phyloP scores from a whole-genome alignment of 169 alveolate genomes.

The Cryptosporidium tyzzeri region DNA sequence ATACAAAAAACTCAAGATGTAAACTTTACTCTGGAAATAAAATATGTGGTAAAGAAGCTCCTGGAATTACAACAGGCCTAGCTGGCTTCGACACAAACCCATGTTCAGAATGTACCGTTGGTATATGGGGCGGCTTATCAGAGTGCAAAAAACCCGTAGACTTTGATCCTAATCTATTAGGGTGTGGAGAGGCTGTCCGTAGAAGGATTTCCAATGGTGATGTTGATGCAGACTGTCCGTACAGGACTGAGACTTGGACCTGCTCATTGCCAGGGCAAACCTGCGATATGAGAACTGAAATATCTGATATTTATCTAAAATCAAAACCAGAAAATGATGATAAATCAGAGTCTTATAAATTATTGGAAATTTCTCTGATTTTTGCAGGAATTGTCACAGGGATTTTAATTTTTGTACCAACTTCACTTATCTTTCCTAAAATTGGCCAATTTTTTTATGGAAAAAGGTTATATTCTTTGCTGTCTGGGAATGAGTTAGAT shows the following conservation, averaged over 20 bases:
- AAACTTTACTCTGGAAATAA: slow-evolving; percentile 52
- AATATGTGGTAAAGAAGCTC: slow-evolving; percentile 44
- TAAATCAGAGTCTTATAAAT: slow-evolving; percentile 20
- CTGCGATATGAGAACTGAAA: slow-evolving; percentile 56
- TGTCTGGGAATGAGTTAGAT: slow-evolving; percentile 51
- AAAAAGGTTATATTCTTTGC: slow-evolving; percentile 14
- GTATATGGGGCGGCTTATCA: slow-evolving; percentile 51
- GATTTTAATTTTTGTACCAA: slow-evolving; percentile 47
- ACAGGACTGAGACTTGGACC: slow-evolving; percentile 65
- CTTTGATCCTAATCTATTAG: slow-evolving; percentile 5
- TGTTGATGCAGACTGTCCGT: slow-evolving; percentile 41
- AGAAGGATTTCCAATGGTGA: slow-evolving; percentile 19
- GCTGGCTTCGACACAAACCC: slow-evolving; percentile 61
- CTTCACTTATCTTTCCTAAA: slow-evolving; percentile 44
- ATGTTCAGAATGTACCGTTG: slow-evolving; percentile 64
- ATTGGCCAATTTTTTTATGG: slow-evolving; percentile 63
- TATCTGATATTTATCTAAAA: slow-evolving; percentile 47
- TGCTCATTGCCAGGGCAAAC: slow-evolving; percentile 67
- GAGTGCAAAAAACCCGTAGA: slow-evolving; percentile 31
- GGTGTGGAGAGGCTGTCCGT: slow-evolving; percentile 49
- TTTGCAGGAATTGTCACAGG: slow-evolving; percentile 74
- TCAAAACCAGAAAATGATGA: not conserved
- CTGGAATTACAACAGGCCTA: slow-evolving; percentile 59
- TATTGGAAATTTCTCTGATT: slow-evolving; percentile 53
- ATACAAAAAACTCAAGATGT: slow-evolving; percentile 46